phyloP scores from a whole-genome alignment of 73 alveolate genomes.

The Tetrahymena elliotti region DNA sequence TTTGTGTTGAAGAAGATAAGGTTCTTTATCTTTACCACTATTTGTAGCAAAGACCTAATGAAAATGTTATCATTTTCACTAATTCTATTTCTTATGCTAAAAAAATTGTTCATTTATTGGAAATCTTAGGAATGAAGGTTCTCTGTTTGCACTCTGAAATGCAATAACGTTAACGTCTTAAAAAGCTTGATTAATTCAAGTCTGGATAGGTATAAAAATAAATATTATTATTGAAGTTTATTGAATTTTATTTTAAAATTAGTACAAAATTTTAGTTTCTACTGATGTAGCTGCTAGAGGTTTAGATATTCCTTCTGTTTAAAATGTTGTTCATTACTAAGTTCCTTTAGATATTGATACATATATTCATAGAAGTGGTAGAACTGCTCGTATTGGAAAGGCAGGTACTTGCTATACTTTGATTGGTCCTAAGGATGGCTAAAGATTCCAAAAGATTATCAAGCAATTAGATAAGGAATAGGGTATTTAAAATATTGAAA shows the following conservation, averaged over 20 bases:
- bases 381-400: slow-evolving; percentile 93
- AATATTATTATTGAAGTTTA: background rate
- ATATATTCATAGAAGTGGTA: slow-evolving; percentile 95
- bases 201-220: background rate
- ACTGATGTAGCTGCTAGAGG: slow-evolving; percentile 99
- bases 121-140: slow-evolving; percentile 39
- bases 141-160: slow-evolving; percentile 77
- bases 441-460: slow-evolving; percentile 35
- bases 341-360: slow-evolving; percentile 89
- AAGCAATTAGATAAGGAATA: slow-evolving; percentile 21
- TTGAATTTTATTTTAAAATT: background rate
- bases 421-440: slow-evolving; percentile 83
- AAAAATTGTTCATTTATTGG: slow-evolving; percentile 65
- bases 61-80: slow-evolving; percentile 74
- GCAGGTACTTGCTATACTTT: slow-evolving; percentile 79
- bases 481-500: background rate
- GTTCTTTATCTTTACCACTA: slow-evolving; percentile 71
- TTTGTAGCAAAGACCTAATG: slow-evolving; percentile 41
- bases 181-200: slow-evolving; percentile 81
- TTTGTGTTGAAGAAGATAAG: slow-evolving; percentile 66
- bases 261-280: slow-evolving; percentile 72
- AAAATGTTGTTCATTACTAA: slow-evolving; percentile 87
- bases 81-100: slow-evolving; percentile 88
- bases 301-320: slow-evolving; percentile 87
- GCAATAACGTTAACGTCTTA: slow-evolving; percentile 84